Base-by-base conservation (phyloP, 257 asterid genomes). In the Dorcoceras hygrometricum region DNA sequence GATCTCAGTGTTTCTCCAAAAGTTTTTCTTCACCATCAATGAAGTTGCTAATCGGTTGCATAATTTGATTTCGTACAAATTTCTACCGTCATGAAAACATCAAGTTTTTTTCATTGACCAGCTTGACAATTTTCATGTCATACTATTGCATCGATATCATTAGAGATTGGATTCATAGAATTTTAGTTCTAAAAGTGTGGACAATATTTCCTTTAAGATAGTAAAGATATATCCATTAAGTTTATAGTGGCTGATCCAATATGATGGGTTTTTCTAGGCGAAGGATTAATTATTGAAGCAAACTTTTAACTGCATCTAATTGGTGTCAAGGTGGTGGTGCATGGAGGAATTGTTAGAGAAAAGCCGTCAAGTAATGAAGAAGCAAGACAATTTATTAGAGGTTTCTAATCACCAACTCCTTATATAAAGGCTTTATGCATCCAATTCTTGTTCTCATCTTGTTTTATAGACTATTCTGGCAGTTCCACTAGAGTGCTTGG, bases 301-400 rank as follows among this genome's bases (percentile, higher is more conserved):
- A 60, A 69, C 60, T 69, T 82, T 77, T 64, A 78, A 79, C 27
- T 75, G 48, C 70, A 69, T 87, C 69, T 78, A 66, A 78, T 68
- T 84, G 80, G 71, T 80, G 71, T 87, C 56, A 55, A 91, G 98
- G 96, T 91, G 68, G 98, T 83, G 73, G 96, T 91, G 67, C 85
- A 82, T 81, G 76, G 85, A 79, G 98, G 95, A 71, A 57, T 25
- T 62, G 78, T 91, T 59, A 82, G 96, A 76, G 98, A 91, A 70
- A 91, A 91, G 79, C 95, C 98, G 63, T 67, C 90, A 56, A 75
- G 72, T 31, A 84, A 73, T 81, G 91, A 82, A 65, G 95, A 91
- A 83, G 96, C 90, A 4, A 87, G 86, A 18, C 78, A 82, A 59
- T 89, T 85, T 61, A 84, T 89, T 71, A 76, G 81, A 85, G 86